Evolutionary conservation across 257 asterid genomes (phyloP).

Genomic region (Rubia yunnanensis): DNA sequence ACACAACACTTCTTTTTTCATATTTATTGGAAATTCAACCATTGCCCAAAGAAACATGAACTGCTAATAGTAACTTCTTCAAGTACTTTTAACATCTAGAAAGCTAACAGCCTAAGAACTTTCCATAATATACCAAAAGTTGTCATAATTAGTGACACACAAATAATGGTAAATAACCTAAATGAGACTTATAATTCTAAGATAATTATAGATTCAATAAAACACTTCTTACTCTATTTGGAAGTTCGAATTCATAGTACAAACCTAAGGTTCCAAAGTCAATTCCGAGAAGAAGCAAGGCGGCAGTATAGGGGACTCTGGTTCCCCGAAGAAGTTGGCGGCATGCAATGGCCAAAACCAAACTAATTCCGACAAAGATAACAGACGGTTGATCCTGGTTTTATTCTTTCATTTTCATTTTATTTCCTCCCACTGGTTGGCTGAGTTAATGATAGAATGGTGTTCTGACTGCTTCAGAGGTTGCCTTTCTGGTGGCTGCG

Average conservation of each 20-base stretch:
- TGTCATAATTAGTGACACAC: too few species aligned
- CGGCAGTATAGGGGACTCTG: conserved; percentile 91
- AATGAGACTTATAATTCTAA: not conserved
- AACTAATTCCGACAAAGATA: conserved; percentile 78
- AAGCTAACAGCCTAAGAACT: too few species aligned
- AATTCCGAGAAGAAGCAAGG: conserved; percentile 72
- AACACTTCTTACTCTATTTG: not conserved
- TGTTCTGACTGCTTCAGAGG: too few species aligned
- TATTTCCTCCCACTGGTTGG: too few species aligned
- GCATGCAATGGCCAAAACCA: conserved; percentile 71
- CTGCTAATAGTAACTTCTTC: too few species aligned
- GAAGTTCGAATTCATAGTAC: not conserved
- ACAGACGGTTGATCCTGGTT: too few species aligned
- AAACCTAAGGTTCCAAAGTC: conserved; percentile 76
- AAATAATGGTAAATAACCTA: too few species aligned
- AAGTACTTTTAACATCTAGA: not conserved
- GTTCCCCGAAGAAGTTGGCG: conserved; percentile 84
- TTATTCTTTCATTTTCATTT: too few species aligned
- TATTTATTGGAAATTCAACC: not conserved
- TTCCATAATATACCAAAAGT: not conserved
- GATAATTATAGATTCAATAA: not conserved
- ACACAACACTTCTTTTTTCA: too few species aligned
- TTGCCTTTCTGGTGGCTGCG: too few species aligned
- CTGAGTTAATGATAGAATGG: too few species aligned
- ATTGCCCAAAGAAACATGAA: not conserved